Evolutionary conservation across 2,329 filamentous ascomycete species (phyloP), one percentile per base, ranked within the genome.

Genomic region (Elsinoe necatrix): DNA sequence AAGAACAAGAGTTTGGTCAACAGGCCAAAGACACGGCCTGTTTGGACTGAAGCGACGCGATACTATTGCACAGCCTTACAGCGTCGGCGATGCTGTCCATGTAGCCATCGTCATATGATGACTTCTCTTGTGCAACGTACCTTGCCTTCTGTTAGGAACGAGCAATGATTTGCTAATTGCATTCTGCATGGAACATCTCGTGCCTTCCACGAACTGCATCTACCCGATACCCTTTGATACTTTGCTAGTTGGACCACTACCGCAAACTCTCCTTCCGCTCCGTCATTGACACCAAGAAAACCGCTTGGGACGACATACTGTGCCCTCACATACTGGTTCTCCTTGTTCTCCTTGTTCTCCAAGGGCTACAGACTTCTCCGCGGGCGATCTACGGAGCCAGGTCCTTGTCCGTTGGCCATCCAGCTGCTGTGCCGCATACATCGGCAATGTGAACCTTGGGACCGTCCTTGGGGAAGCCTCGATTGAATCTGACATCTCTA

Each of bases 361-460:
- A 52, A 23, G 11, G 39, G 31, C 8, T 23, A 16, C 25, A 39
- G 20, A 37, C 48, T 52, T 50, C 45, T 50, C 25, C 25, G 27
- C 23, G 45, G 45, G 29, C 27, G 27, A 50, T 50, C 45, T 50
- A 27, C 41, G 12, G 7, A 45, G 41, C 41, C 41, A 45, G 23
- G 41, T 43, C 8, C 21, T 14, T 23, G 21, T 48, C n/a, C 43
- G 31, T 48, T 48, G 43, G 43, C 14, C 27, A 29, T 34, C 27
- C n/a, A 34, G 18, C 27, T 48, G 48, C 48, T 52, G 48, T 52
- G 48, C 48, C 48, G 31, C 48, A 31, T 52, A 48, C n/a, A 35
- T 37, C 29, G 27, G 31, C 48, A 31, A 11, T 23, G 4, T 48
- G 43, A 29, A 27, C 43, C 41, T 43, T 43, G 20, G 41, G 21